These are phyloP conservation scores for Omphalea diandra DNA, from an alignment of 441 rosid genomes.

Conservation along the genomic window DNA sequence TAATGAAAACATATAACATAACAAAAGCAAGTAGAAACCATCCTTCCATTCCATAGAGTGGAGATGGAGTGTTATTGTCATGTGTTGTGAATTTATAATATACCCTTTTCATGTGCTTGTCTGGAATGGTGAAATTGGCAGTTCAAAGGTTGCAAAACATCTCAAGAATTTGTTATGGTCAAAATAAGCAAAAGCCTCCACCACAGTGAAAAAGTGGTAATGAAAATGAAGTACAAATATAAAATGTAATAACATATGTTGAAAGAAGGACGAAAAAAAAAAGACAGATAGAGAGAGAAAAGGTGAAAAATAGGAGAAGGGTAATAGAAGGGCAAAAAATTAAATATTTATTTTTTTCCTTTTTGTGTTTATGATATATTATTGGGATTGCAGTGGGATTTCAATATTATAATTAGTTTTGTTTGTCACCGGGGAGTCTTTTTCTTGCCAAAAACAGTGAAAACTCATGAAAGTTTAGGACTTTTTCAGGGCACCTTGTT, in stretches of 20 bases:
- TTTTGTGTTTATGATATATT: neutral
- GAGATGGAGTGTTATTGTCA: neutral
- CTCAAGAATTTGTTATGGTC: conserved; percentile 3
- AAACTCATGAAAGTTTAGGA: conserved; percentile 55
- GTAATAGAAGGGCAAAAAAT: too few relatives aligned
- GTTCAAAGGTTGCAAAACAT: too few relatives aligned
- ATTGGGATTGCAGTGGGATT: conserved; percentile 28
- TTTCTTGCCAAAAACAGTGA: conserved; percentile 59
- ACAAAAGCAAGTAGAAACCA: too few relatives aligned
- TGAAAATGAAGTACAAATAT: neutral
- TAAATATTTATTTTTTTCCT: neutral
- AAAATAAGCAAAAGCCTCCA: conserved; percentile 18
- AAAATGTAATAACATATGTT: too few relatives aligned
- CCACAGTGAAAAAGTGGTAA: conserved; percentile 15
- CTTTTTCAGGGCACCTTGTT: conserved; percentile 54
- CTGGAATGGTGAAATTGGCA: conserved; percentile 17
- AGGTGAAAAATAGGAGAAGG: neutral
- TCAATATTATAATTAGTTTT: conserved; percentile 11
- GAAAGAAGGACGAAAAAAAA: neutral
- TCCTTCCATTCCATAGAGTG: too few relatives aligned
- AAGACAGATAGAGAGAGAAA: neutral
- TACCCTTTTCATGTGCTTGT: neutral
- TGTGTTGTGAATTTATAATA: neutral
- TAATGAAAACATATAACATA: neutral
- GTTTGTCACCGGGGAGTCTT: conserved; percentile 25